Conservation (phyloP, 768 basidiomycete species). For the Suillus weaverae region DNA sequence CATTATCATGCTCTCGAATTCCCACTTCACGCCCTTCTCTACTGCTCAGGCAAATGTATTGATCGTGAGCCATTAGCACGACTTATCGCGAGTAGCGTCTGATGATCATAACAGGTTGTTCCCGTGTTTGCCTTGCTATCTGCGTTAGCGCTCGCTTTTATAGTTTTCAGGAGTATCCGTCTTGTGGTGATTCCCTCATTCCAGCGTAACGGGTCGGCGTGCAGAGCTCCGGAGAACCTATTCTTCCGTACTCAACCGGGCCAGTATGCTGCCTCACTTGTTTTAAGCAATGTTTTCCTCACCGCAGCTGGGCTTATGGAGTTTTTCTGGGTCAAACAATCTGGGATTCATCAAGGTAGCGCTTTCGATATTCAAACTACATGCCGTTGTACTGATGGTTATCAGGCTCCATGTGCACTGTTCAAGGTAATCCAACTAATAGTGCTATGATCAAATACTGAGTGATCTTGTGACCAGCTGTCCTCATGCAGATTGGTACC, state of each 20-base stretch:
- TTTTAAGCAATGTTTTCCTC: conserved; percentile 57
- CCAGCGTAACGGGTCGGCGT: conserved; percentile 26
- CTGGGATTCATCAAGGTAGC: conserved; percentile 51
- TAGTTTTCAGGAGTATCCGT: conserved; percentile 49
- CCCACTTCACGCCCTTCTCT: conserved; percentile 14
- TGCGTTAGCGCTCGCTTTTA: conserved; percentile 49
- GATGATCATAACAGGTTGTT: conserved; percentile 35
- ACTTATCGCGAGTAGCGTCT: background rate
- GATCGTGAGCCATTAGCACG: conserved; percentile 20
- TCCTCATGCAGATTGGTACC: conserved; percentile 61
- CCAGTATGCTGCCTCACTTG: conserved; percentile 62
- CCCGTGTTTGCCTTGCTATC: conserved; percentile 56
- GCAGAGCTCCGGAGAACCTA: conserved; percentile 44
- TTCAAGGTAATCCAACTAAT: conserved; percentile 51
- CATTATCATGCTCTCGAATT: conserved; percentile 9
- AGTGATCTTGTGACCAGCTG: conserved; percentile 36
- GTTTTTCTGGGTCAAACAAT: conserved; percentile 46
- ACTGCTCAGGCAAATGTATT: conserved; percentile 14
- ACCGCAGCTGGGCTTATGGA: conserved; percentile 55
- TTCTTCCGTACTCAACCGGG: conserved; percentile 77
- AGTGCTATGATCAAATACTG: conserved; percentile 1
- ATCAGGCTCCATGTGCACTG: conserved; percentile 49
- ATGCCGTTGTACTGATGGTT: background rate
- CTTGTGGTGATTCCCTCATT: conserved; percentile 40
- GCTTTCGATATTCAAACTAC: background rate